Base-by-base conservation (phyloP, 2,329 filamentous ascomycete species). In the Biscogniauxia sp. region DNA sequence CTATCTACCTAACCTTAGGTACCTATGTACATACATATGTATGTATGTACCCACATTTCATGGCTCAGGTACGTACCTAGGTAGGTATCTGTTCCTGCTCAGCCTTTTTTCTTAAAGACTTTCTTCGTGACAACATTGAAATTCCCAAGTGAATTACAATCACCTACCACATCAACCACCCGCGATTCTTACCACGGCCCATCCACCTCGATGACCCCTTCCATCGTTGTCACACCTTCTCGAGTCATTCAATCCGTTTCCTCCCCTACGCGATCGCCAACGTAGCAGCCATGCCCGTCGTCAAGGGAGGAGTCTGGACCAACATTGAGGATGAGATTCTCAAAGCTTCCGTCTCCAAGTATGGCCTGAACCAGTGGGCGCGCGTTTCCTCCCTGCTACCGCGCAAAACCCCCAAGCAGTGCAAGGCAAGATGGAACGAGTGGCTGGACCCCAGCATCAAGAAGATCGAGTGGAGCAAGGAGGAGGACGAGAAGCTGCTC, bases 401-500 rank as follows among this genome's bases (percentile, higher is more conserved):
- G 74, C 92, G 96, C 73, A 99, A 99, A 78, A 98, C 95, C 32
- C 89, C 95, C 56, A 99, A 99, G 80, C 95, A 99, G 80, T 99
- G 95, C 87, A 99, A 99, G 80, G 94, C 95, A 63, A 86, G 95
- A 80, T 99, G 95, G 95, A 88, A 89, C 75, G 94, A 99, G 84
- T 99, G 95, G 94, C 86, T 99, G 68, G 95, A 99, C 74, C 95
- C 95, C 20, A 92, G 91, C 74, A 98, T 99, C 80, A 91, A 94
- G 73, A 99, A 99, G 82, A 95, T 96, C 69, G 95, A 99, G 80
- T 99, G 95, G 94, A 97, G 92, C 74, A 91, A 95, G 73, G 95
- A 99, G 77, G 95, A 99, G 76, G 95, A 99, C 76, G 95, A 99
- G 82, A 97, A 96, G 80, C 84, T 99, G 62, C 79, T 99, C 70